These are phyloP conservation scores for Neurospora tetraspora DNA, from an alignment of 495 filamentous ascomycete genomes.

Conservation along the genomic window DNA sequence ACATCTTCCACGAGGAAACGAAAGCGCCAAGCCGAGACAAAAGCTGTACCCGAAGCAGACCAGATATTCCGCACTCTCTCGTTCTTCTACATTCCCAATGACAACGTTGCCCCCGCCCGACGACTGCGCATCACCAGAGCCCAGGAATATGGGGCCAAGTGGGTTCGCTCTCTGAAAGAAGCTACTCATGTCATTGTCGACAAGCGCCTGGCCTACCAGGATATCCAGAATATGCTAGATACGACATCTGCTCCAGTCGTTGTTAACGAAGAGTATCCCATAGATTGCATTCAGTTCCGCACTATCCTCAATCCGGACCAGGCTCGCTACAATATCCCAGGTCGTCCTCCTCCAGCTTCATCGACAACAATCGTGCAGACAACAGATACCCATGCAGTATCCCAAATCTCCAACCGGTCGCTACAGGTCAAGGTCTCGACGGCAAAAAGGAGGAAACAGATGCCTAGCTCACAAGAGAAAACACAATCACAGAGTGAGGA, in stretches of 20 bases:
- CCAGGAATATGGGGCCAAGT: slow-evolving; percentile 60
- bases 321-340: slow-evolving; percentile 48
- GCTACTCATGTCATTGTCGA: slow-evolving; percentile 78
- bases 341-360: slow-evolving; percentile 5
- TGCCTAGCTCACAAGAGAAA: neutral
- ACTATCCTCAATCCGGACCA: slow-evolving; percentile 50
- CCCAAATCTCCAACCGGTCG: slow-evolving; percentile 13
- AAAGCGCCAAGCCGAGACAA: slow-evolving; percentile 29
- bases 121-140: slow-evolving; percentile 63
- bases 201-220: slow-evolving; percentile 49
- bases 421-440: slow-evolving; percentile 21
- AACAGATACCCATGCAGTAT: slow-evolving; percentile 17
- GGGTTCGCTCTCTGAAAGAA: slow-evolving; percentile 22
- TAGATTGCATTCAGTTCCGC: slow-evolving; percentile 63
- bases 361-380: no score
- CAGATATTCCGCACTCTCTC: slow-evolving; percentile 55
- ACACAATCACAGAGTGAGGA: slow-evolving; percentile 9
- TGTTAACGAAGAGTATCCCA: slow-evolving; percentile 69
- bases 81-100: slow-evolving; percentile 77
- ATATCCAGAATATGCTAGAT: slow-evolving; percentile 55
- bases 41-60: slow-evolving; percentile 45
- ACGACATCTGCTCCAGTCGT: slow-evolving; percentile 36
- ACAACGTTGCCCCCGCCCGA: slow-evolving; percentile 56
- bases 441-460: slow-evolving; percentile 1
- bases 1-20: slow-evolving; percentile 33